A percentile compares a stretch with the other conserved stretches of the same genome.
These are phyloP conservation scores for Populus ilicifolia DNA, from an alignment of 345 rosid genomes.

Conservation along the genomic window DNA sequence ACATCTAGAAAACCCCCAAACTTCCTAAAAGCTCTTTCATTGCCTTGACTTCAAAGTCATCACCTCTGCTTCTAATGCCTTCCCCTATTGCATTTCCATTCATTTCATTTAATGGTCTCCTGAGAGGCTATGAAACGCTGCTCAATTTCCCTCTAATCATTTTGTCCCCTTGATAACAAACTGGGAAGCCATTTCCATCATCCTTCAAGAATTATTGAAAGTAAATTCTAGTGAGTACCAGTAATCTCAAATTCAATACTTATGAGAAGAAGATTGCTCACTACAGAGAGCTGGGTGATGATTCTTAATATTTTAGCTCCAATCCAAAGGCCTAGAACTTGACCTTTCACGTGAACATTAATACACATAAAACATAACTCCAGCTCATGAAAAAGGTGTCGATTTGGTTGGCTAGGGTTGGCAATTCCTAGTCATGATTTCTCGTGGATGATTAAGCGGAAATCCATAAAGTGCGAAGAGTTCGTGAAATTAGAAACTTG, in stretches of 20 bases:
- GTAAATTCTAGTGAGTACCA: too few species aligned
- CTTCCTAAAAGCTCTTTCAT: too few species aligned
- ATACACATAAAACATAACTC: neutral
- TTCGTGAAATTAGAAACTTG: too few species aligned
- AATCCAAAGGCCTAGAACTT: too few species aligned
- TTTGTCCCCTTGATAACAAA: neutral
- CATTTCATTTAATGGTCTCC: slow-evolving; percentile 2
- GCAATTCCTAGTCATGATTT: neutral
- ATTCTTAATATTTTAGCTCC: neutral
- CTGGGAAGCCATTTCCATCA: neutral
- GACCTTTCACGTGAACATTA: neutral
- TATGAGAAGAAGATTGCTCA: too few species aligned
- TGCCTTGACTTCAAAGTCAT: too few species aligned
- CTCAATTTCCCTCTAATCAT: neutral
- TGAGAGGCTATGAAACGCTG: neutral
- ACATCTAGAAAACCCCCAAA: too few species aligned
- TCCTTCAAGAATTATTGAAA: neutral
- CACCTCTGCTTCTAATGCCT: too few species aligned
- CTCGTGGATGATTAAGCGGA: neutral
- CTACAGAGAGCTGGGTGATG: neutral
- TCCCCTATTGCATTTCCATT: neutral
- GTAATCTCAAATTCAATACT: too few species aligned
- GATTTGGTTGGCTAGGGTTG: neutral
- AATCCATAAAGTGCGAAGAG: too few species aligned
- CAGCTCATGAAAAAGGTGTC: neutral